Conservation (phyloP, 176 grass and related monocot genomes). For the Ampelocalamus luodianensis region DNA sequence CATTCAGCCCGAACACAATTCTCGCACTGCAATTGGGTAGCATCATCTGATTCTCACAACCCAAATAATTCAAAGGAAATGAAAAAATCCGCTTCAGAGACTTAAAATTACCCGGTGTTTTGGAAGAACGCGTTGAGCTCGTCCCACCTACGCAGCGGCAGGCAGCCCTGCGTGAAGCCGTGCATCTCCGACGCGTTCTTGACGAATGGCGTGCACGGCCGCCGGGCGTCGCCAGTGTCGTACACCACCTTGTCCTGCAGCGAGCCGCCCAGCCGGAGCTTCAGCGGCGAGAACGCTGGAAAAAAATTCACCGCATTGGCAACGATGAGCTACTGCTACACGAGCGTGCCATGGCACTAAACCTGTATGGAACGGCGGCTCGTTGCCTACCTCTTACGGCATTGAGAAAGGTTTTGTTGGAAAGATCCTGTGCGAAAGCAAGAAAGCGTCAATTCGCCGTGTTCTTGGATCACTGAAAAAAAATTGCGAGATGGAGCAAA, state of each 20-base stretch:
- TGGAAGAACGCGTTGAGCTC: slow-evolving; percentile 79
- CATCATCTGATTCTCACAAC: not conserved
- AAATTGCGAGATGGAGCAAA: not conserved
- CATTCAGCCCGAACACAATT: slow-evolving; percentile 84
- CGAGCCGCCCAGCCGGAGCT: slow-evolving; percentile 69
- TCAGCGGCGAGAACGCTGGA: slow-evolving; percentile 67
- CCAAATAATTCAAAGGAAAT: not conserved
- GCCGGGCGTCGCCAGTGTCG: slow-evolving; percentile 13
- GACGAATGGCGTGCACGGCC: slow-evolving; percentile 55
- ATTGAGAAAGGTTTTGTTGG: slow-evolving; percentile 77
- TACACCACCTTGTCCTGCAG: slow-evolving; percentile 74
- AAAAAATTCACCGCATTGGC: slow-evolving; percentile 2
- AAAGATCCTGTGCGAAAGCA: slow-evolving; percentile 67
- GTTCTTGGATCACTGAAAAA: not conserved
- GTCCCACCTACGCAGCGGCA: slow-evolving; percentile 75
- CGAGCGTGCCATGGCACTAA: not conserved
- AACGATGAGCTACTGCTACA: not conserved
- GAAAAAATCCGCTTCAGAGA: not conserved
- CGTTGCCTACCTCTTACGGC: slow-evolving; percentile 75
- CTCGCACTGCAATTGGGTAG: slow-evolving; percentile 46
- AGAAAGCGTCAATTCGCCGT: slow-evolving; percentile 8
- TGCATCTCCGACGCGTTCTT: slow-evolving; percentile 63
- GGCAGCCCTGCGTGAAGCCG: slow-evolving; percentile 68
- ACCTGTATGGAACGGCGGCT: not conserved
- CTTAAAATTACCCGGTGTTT: slow-evolving; percentile 53